Evolutionary conservation across 192 early-diverging fungal genomes (phyloP), one percentile per base, ranked within the genome.

Genomic region (Coemansia umbellata): DNA sequence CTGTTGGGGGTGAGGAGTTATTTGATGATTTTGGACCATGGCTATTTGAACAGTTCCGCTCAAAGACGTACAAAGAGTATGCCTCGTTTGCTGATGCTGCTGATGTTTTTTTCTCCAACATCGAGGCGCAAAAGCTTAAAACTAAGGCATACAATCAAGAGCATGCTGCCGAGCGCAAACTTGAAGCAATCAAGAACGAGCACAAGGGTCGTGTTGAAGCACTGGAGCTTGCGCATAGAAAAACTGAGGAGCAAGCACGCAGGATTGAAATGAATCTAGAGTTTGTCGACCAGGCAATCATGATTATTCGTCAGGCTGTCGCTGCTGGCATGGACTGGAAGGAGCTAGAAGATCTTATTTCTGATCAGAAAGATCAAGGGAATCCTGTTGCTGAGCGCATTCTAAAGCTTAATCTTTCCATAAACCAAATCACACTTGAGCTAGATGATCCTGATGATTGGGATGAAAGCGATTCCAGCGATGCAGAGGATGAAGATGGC

Each of bases 321-420:
- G 91, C 91, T 6, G 83, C 83, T 19, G 90, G 92, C 4, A 94
- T 97, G 88, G 95, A 97, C 66, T 99, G 97, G 97, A 78, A 80
- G 50, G 97, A 99, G 66, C 75, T 99, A 5, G 88, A 86, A 42
- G 87, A 93, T 49, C 71, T 95, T 27, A 84, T 99, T 2, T 69
- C 78, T 24, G 90, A 94, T 27, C 93, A 97, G 59, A 81, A 82
- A 63, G 83, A 74, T 17, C 73, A 78, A 19, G 85, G 82, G 3
- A 94, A 92, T 44, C 85, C 88, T 0, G 82, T 97, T 31, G 97
- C 97, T 3, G 51, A 78, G 21, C 78, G 87, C 41, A 91, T 99
- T 31, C 61, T 71, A 26, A 61, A 66, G 17, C 67, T 97, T 30
- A 90, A 92, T 44, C 63, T 99, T 47, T 80, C 88, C 13, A 69